Evolutionary conservation across 371 early-diverging fungal genomes (phyloP), one percentile per base, ranked within the genome.

Genomic region (Umbelopsis sp.): DNA sequence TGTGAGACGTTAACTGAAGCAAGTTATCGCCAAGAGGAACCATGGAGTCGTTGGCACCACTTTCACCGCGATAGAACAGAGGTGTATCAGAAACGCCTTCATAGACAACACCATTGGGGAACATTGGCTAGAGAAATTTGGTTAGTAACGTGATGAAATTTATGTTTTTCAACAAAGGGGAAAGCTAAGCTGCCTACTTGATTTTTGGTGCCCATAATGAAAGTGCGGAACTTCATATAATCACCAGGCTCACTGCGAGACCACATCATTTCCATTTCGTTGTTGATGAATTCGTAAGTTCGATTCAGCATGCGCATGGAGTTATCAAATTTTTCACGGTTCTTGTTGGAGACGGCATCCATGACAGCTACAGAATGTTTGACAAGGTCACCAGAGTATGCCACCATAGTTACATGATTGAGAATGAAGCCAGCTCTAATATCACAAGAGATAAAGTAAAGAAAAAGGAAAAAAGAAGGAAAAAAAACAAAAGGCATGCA

Each of bases 41-140:
- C 77, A 95, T 94, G 5, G 88, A 89, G 68, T 94, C 95, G 78
- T 95, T 95, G 50, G 95, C 94, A 22, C 96, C 96, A 18, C 88
- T 87, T 68, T 94, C 96, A 32, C 96, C 96, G 68, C 96, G 85
- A 74, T 89, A 93, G 70, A 75, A 81, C 44, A 86, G 76, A 10
- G 90, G 88, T 35, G 80, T 63, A 38, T 87, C 87, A 24, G 82
- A 81, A 11, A 90, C 87, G 53, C 91, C 93, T 77, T 95, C 96
- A 72, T 92, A 95, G 66, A 93, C 77, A 48, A 95, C 84, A 48
- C 96, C 96, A 48, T 91, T 85, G 70, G 91, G 93, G 81, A 94
- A 94, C 93, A 94, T 93, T 57, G 94, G 90, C 85, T 79, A 46
- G 51, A 8, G 50, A 10, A 62, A 35, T 51, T 12, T 9, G 22